Evolutionary conservation across 257 asterid genomes (phyloP).

Genomic region (Fraxinus americana): DNA sequence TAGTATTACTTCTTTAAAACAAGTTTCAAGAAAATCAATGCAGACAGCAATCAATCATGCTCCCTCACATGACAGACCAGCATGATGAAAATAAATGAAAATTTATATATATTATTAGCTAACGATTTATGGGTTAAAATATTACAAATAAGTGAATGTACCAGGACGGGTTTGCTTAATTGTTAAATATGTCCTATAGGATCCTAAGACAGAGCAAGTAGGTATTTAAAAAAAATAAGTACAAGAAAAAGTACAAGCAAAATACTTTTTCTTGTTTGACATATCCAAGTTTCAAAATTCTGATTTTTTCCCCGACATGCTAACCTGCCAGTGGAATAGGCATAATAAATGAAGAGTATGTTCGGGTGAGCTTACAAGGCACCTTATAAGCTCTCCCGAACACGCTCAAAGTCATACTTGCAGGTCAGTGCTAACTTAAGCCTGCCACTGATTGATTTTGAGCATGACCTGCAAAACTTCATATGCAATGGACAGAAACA

Average conservation of each 20-base stretch:
- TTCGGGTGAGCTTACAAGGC: too few relatives aligned
- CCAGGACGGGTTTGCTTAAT: background rate
- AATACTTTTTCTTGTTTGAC: background rate
- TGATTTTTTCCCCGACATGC: too few relatives aligned
- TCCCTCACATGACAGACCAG: constrained; percentile 12
- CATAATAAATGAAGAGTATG: background rate
- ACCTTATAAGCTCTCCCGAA: too few relatives aligned
- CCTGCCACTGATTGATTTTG: background rate
- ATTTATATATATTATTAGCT: background rate
- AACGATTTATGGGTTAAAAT: background rate
- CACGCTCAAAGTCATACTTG: background rate
- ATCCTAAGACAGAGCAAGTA: constrained; percentile 11
- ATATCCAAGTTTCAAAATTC: too few relatives aligned
- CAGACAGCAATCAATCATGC: background rate
- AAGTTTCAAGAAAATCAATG: constrained; percentile 1
- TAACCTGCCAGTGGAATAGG: background rate
- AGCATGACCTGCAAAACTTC: constrained; percentile 14
- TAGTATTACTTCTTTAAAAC: background rate
- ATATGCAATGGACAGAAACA: background rate
- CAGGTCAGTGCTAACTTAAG: background rate
- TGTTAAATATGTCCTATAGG: constrained; percentile 4
- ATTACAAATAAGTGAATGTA: background rate
- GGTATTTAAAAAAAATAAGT: constrained; percentile 11
- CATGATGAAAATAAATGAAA: background rate
- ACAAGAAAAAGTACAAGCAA: background rate